These are phyloP conservation scores for Amanita fuliginea DNA, from an alignment of 768 basidiomycete species.

Conservation along the genomic window DNA sequence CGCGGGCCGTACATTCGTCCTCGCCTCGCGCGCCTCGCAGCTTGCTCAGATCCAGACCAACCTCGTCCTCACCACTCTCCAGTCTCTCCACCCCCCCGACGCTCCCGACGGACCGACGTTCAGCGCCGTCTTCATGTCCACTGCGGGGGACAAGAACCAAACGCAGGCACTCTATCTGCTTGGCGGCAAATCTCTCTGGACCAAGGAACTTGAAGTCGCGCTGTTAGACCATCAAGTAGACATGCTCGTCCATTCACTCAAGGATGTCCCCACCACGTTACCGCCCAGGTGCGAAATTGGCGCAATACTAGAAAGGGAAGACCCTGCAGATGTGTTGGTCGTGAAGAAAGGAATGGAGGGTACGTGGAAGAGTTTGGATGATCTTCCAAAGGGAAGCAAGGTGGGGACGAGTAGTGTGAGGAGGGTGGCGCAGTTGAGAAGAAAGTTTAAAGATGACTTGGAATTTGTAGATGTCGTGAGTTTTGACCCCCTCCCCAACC, in stretches of 20 bases:
- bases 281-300: constrained; percentile 79
- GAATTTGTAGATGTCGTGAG: constrained; percentile 84
- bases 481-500: constrained; percentile 10
- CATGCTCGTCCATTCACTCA: constrained; percentile 86
- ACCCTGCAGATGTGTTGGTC: constrained; percentile 82
- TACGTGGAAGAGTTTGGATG: constrained; percentile 60
- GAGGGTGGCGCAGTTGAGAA: constrained; percentile 78
- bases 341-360: constrained; percentile 51
- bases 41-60: constrained; percentile 89
- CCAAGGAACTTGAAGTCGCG: constrained; percentile 87
- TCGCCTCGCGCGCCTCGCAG: constrained; percentile 82
- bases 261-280: constrained; percentile 86
- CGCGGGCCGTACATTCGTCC: constrained; percentile 38
- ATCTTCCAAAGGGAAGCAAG: constrained; percentile 78
- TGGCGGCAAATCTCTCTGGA: constrained; percentile 93
- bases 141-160: constrained; percentile 87
- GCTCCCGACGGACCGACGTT: constrained; percentile 25
- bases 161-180: constrained; percentile 76
- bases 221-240: constrained; percentile 67
- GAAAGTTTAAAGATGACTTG: constrained; percentile 58
- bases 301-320: constrained; percentile 78
- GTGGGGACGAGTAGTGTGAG: constrained; percentile 96
- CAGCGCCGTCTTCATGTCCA: constrained; percentile 37
- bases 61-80: constrained; percentile 57
- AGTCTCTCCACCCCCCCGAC: constrained; percentile 38